A percentile compares a stretch with the other conserved stretches of the same genome.
phyloP scores from a whole-genome alignment of 129 eudicot genomes.

The Dittrichia graveolens region DNA sequence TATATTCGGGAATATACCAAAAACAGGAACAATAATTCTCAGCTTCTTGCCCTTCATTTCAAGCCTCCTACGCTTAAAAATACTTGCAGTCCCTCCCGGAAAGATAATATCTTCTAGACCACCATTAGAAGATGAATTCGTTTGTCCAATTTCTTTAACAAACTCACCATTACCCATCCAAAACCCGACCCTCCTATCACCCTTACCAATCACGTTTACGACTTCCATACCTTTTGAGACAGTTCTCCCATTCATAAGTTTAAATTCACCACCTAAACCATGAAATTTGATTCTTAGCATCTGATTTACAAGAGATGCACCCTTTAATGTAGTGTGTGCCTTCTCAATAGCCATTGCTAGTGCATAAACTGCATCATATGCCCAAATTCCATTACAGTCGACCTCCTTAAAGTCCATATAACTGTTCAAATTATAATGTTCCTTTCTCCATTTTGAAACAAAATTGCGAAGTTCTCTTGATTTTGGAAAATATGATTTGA shows the following conservation, averaged over 20 bases:
- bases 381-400: slow-evolving; percentile 41
- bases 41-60: slow-evolving; percentile 9
- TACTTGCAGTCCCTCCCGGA: slow-evolving; percentile 37
- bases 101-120: slow-evolving; percentile 34
- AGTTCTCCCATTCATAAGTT: slow-evolving; percentile 34
- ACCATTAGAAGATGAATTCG: not conserved
- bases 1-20: not conserved
- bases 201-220: slow-evolving; percentile 46
- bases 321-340: not conserved
- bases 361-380: slow-evolving; percentile 56
- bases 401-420: slow-evolving; percentile 23
- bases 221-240: slow-evolving; percentile 25
- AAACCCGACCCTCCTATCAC: slow-evolving; percentile 45
- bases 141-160: slow-evolving; percentile 4
- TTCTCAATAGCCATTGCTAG: slow-evolving; percentile 50
- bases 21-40: not conserved
- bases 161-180: slow-evolving; percentile 44
- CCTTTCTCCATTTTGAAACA: slow-evolving; percentile 36
- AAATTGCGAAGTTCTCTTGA: slow-evolving; percentile 34
- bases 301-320: slow-evolving; percentile 27
- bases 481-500: slow-evolving; percentile 44
- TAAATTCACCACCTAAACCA: slow-evolving; percentile 57
- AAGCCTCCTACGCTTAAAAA: slow-evolving; percentile 34
- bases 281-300: slow-evolving; percentile 25
- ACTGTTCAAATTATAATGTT: not conserved